Evolutionary conservation across 768 basidiomycete species (phyloP).

Genomic region (Arthromyces matolae): DNA sequence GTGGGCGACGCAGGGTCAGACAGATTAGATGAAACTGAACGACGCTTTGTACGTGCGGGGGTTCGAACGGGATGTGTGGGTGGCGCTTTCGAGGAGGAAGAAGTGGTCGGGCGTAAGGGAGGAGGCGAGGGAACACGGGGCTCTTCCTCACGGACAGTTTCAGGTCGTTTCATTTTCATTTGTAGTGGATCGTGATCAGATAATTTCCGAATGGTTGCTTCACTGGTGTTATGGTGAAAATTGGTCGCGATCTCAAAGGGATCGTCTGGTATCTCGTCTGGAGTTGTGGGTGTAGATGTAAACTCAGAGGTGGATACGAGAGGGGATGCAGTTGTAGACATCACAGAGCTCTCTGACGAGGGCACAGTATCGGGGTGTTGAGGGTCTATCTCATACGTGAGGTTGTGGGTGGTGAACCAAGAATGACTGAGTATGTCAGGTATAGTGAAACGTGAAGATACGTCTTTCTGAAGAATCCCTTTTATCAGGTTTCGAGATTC

Average conservation of each 20-base stretch:
- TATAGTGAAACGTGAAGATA: conserved; percentile 70
- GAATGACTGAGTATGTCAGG: conserved; percentile 80
- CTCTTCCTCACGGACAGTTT: conserved; percentile 54
- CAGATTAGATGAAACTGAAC: conserved; percentile 87
- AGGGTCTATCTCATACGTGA: conserved; percentile 31
- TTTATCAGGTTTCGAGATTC: conserved; percentile 85
- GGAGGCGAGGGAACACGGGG: conserved; percentile 22
- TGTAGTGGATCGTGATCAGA: conserved; percentile 36
- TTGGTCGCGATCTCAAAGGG: conserved; percentile 35
- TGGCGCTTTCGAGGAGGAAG: conserved; percentile 39
- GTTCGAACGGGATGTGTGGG: conserved; percentile 74
- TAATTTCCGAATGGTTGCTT: conserved; percentile 55
- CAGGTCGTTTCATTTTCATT: conserved; percentile 35
- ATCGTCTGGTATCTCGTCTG: conserved; percentile 45
- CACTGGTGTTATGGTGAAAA: conserved; percentile 52
- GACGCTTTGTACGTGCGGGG: conserved; percentile 91
- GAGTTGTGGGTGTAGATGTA: conserved; percentile 54
- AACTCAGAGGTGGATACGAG: conserved; percentile 35
- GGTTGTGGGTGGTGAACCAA: conserved; percentile 66
- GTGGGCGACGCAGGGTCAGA: conserved; percentile 57
- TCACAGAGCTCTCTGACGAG: conserved; percentile 54
- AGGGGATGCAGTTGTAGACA: conserved; percentile 52
- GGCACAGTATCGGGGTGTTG: conserved; percentile 28
- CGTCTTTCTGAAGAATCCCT: conserved; percentile 74
- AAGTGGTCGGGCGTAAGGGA: conserved; percentile 26